Evolutionary conservation across 139 green algal genomes (phyloP).

Genomic region (Parachlorella kessleri): DNA sequence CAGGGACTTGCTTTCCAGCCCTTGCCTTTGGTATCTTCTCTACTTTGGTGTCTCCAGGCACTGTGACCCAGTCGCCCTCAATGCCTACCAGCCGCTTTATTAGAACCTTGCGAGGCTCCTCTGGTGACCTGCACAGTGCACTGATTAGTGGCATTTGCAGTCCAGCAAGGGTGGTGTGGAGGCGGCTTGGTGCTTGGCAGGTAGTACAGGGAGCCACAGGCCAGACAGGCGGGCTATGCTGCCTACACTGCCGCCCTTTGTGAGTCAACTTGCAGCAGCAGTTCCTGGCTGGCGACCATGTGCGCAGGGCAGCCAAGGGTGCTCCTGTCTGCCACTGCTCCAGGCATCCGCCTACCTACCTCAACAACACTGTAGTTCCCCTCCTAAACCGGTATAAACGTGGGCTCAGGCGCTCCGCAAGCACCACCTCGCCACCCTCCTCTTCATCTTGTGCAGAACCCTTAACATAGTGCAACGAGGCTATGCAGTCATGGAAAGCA

Average conservation of each 20-base stretch:
- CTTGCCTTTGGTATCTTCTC: constrained; percentile 55
- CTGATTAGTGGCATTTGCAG: no score
- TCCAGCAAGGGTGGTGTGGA: no score
- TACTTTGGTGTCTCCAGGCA: constrained; percentile 46
- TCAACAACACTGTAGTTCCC: not conserved
- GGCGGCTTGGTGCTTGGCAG: not conserved
- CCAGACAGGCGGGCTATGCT: not conserved
- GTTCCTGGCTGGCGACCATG: not conserved
- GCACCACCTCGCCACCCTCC: not conserved
- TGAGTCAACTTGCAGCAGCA: not conserved
- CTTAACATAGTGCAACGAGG: not conserved
- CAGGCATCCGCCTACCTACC: not conserved
- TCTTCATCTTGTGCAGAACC: not conserved
- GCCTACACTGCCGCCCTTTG: not conserved
- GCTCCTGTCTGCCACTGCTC: not conserved
- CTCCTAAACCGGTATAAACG: not conserved
- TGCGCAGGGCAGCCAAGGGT: not conserved
- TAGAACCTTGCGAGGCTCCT: constrained; percentile 66
- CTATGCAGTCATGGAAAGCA: not conserved
- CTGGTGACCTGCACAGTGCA: constrained; percentile 69
- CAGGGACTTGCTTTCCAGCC: no score
- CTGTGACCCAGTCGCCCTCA: constrained; percentile 75
- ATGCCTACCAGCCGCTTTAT: constrained; percentile 83
- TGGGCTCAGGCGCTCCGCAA: not conserved
- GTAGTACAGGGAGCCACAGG: not conserved